Evolutionary conservation across 169 alveolate species (phyloP).

Genomic region (Plasmodium blacklocki): DNA sequence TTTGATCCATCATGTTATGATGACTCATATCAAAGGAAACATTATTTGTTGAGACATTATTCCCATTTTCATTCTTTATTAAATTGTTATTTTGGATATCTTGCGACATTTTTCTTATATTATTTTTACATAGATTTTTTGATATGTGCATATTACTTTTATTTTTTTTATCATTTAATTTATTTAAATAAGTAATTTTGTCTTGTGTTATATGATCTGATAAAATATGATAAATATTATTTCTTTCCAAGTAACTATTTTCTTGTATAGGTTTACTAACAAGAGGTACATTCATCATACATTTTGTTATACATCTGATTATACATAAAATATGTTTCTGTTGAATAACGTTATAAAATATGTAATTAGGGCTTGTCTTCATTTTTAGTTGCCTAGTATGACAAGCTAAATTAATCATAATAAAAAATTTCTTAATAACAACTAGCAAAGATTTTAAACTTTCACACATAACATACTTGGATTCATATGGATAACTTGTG

Average conservation of each 20-base stretch:
- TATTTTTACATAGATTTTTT: slow-evolving; percentile 9
- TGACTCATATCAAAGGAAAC: neutral
- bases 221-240: slow-evolving; percentile 10
- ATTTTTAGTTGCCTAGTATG: slow-evolving; percentile 40
- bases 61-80: neutral
- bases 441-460: slow-evolving; percentile 59
- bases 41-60: neutral
- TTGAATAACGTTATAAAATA: slow-evolving; percentile 55
- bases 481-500: slow-evolving; percentile 46
- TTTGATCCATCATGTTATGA: neutral
- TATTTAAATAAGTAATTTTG: slow-evolving; percentile 58
- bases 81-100: neutral
- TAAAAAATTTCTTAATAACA: slow-evolving; percentile 66
- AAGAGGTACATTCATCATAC: slow-evolving; percentile 76
- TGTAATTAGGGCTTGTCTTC: slow-evolving; percentile 31
- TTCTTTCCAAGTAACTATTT: slow-evolving; percentile 35
- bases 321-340: slow-evolving; percentile 72
- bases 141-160: neutral
- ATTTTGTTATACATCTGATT: slow-evolving; percentile 70
- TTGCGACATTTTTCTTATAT: slow-evolving; percentile 3
- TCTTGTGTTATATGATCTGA: slow-evolving; percentile 65
- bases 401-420: slow-evolving; percentile 46
- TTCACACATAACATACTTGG: slow-evolving; percentile 76
- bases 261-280: slow-evolving; percentile 74
- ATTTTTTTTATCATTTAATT: neutral